Base-by-base conservation (phyloP, 1,284 basidiomycete genomes). In the Ceratobasidium sp. region DNA sequence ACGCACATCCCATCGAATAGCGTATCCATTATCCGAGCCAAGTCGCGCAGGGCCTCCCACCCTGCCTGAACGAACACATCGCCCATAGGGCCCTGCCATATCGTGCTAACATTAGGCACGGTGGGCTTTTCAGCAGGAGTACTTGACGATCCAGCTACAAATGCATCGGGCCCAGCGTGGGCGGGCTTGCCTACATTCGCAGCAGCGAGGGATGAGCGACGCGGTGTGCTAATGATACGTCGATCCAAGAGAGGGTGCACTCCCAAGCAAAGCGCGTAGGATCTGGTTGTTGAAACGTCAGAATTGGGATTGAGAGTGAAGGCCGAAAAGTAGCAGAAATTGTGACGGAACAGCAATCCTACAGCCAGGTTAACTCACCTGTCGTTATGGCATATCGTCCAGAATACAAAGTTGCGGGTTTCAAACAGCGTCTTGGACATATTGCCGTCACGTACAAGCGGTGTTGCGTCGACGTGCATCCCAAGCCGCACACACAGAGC, bases 1-100 rank as follows among this genome's bases (percentile, higher is more conserved):
- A 70, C 66, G 32, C 23, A 58, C 66, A 70, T 70, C 32, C 54
- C 66, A 18, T 70, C 66, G 35, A 70, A 58, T n/a, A 70, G 18
- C 43, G 49, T 58, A 16, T 70, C 66, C 26, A 55, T 44, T 18
- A 70, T 70, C 3, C 54, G 66, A 58, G 58, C 18, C 28, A 70
- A 28, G n/a, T 70, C 66, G 26, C 66, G 66, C 23, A 70, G 30
- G 5, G 66, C 66, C 44, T 70, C 66, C 66, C 66, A 70, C 14
- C 41, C 66, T 1, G 66, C 66, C 23, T 70, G 66, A 21, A 70
- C 38, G 5, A 70, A n/a, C 0, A 58, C 38, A n/a, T 58, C 66
- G 43, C 54, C 54, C 66, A 70, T 18, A 11, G 66, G 66, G 38
- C 32, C 38, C 66, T 54, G 58, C 66, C 66, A 70, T 4, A 43